Conservation (phyloP, 306 rosid species). For the Glycine soja region DNA sequence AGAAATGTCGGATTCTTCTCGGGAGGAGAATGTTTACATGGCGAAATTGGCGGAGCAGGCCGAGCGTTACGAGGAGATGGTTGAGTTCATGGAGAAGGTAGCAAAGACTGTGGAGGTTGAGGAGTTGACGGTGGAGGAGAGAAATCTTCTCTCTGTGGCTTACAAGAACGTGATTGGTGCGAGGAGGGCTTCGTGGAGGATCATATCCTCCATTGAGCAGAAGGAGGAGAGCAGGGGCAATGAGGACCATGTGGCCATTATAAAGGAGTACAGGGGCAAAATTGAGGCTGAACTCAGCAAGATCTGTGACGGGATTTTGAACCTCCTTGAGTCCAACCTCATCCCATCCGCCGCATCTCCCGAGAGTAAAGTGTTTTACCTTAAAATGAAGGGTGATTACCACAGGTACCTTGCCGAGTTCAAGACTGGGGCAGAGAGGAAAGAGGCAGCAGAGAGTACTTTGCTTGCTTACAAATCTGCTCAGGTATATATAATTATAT, state of each 20-base stretch:
- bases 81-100: conserved; percentile 96
- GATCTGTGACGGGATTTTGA: conserved; percentile 94
- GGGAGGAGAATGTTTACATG: conserved; percentile 91
- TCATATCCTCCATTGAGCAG: conserved; percentile 96
- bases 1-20: conserved; percentile 57
- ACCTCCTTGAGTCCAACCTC: conserved; percentile 85
- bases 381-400: conserved; percentile 96
- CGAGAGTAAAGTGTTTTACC: conserved; percentile 88
- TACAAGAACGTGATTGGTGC: conserved; percentile 97
- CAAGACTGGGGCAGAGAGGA: conserved; percentile 84
- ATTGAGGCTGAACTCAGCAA: conserved; percentile 90
- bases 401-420: conserved; percentile 96
- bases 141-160: conserved; percentile 93
- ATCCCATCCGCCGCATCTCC: conserved; percentile 81
- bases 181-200: conserved; percentile 98
- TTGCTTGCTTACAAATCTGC: conserved; percentile 94
- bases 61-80: conserved; percentile 95
- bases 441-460: conserved; percentile 95
- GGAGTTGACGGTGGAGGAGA: conserved; percentile 88
- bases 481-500: conserved; percentile 63
- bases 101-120: conserved; percentile 83
- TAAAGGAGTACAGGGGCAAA: conserved; percentile 87
- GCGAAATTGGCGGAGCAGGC: conserved; percentile 96
- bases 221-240: conserved; percentile 95
- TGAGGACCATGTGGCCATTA: conserved; percentile 76